Percentiles rank a stretch among this genome's conserved stretches.
Conservation (phyloP, 352 stramenopile species). For the Pythium phragmitis region DNA sequence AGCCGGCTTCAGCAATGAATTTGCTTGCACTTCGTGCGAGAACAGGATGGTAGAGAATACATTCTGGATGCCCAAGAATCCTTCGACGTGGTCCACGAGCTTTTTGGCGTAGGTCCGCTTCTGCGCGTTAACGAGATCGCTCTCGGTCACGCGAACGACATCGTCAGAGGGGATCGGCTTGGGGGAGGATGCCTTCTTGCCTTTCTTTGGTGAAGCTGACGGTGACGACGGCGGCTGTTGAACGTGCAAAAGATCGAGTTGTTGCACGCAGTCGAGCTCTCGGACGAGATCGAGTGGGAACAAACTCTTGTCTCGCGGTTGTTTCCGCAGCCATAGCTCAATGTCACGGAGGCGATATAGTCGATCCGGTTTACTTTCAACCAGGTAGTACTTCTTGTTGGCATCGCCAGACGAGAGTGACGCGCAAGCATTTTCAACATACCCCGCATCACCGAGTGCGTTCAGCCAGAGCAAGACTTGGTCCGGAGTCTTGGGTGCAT, state of each 20-base stretch:
- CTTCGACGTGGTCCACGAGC: constrained; percentile 52
- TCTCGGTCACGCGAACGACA: neutral
- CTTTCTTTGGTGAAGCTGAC: constrained; percentile 19
- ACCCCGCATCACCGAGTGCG: constrained; percentile 53
- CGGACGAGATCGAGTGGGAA: constrained; percentile 67
- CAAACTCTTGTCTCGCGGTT: constrained; percentile 36
- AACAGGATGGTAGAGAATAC: constrained; percentile 49
- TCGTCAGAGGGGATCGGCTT: neutral
- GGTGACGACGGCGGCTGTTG: neutral
- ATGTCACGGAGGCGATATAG: constrained; percentile 61
- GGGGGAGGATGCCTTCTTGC: neutral
- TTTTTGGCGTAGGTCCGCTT: constrained; percentile 55
- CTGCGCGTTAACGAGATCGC: constrained; percentile 1
- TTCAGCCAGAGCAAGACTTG: constrained; percentile 57
- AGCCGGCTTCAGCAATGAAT: constrained; percentile 37
- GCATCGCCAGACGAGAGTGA: constrained; percentile 18
- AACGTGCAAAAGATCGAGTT: constrained; percentile 13
- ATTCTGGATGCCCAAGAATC: constrained; percentile 52
- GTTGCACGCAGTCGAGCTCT: constrained; percentile 54
- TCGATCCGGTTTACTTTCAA: constrained; percentile 46
- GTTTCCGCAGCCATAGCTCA: constrained; percentile 43
- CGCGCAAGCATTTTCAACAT: constrained; percentile 49
- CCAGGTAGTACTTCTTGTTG: constrained; percentile 40
- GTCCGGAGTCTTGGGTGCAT: constrained; percentile 32
- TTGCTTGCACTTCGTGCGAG: constrained; percentile 33